These are phyloP conservation scores for Bryopsis sp. DNA, from an alignment of 139 green algal species.

Conservation along the genomic window DNA sequence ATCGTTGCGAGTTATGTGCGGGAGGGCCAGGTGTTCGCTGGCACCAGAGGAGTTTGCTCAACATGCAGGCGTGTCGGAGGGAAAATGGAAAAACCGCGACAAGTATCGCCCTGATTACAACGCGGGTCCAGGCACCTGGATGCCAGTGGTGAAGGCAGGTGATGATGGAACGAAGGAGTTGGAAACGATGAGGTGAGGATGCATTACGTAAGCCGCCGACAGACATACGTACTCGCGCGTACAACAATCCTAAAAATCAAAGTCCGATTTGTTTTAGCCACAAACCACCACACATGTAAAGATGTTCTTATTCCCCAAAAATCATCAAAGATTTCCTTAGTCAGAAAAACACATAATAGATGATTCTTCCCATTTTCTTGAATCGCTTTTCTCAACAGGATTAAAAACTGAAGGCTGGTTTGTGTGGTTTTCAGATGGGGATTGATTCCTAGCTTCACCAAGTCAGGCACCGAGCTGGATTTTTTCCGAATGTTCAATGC, in stretches of 20 bases:
- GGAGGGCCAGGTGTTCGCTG: constrained; percentile 37
- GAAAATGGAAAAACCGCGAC: constrained; percentile 28
- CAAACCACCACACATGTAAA: no score
- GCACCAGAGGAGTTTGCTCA: constrained; percentile 14
- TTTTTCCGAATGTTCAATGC: constrained; percentile 60
- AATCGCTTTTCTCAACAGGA: no score
- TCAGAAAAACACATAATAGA: no score
- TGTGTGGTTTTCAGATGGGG: constrained; percentile 61
- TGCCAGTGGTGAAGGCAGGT: constrained; percentile 28
- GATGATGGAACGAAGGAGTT: constrained; percentile 28
- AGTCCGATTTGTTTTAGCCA: no score
- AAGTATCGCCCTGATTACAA: constrained; percentile 49
- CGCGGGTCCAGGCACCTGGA: constrained; percentile 28
- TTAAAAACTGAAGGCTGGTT: no score
- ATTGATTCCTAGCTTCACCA: constrained; percentile 65
- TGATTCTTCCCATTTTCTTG: no score
- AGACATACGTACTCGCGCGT: not conserved
- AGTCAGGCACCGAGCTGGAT: constrained; percentile 37
- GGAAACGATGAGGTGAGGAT: constrained; percentile 47
- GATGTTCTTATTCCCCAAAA: no score
- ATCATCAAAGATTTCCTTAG: no score
- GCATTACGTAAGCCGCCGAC: not conserved
- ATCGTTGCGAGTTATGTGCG: no score
- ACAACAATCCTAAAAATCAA: no score
- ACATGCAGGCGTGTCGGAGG: constrained; percentile 12